Evolutionary conservation across 371 early-diverging fungal genomes (phyloP), one percentile per base, ranked within the genome.

Genomic region (Mortierella sp.): DNA sequence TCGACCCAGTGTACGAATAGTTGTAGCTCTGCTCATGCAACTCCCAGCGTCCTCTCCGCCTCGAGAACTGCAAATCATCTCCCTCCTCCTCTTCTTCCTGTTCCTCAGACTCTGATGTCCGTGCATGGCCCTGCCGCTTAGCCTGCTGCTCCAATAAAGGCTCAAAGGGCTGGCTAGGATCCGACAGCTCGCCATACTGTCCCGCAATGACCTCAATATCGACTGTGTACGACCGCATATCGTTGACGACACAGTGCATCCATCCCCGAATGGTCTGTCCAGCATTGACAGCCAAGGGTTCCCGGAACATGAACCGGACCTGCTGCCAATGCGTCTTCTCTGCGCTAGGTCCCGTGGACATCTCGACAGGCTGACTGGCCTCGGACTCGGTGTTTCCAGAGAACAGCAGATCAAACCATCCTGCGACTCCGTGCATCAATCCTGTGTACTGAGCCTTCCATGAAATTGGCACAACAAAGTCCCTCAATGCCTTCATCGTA

Each of bases 261-360:
- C 94, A 93, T 3, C 99, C 99, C 24, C 91, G 90, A 46, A 99
- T 88, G 0, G 88, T 88, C 88, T 98, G 97, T 29, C 94, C 95
- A 0, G 97, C 95, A 88, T 99, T 99, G 18, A 98, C 97, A 1
- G 98, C 99, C 55, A 99, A 87, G 4, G 99, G 99, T 84, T 97
- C 97, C 81, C 95, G 94, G 71, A 99, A 94, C 68, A 99, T 82
- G 89, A 99, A 96, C 4, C 99, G 95, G 2, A 98, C 96, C 90
- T 99, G 99, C 80, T 99, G 98, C 99, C 99, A 99, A 86, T 99
- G 99, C 1, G 99, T 99, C 32, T 94, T 92, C 43, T 97, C 96
- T 8, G 96, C 94, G 27, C 90, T 81, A 5, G 98, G 99, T 0
- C 94, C 92, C 3, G 99, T 98, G 2, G 96, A 95, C 93, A 99